Conservation (phyloP, 2,329 filamentous ascomycete genomes). For the Ophiosphaerella herpotricha region DNA sequence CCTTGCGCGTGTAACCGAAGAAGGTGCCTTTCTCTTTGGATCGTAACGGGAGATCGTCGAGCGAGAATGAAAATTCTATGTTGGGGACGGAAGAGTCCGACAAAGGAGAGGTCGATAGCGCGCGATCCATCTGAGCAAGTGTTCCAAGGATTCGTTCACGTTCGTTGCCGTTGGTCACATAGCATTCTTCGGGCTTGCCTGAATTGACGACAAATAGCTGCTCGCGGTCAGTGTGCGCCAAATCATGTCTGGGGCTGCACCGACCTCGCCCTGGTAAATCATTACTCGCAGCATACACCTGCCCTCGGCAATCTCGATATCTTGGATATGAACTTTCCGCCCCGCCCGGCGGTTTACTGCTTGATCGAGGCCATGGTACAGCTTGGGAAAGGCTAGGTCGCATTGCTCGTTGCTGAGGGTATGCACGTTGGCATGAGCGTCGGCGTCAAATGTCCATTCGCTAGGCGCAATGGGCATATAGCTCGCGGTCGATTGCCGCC, state of each 20-base stretch:
- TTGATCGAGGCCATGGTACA: slow-evolving; percentile 37
- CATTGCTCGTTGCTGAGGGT: slow-evolving; percentile 40
- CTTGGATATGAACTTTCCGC: slow-evolving; percentile 31
- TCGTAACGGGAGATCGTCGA: slow-evolving; percentile 39
- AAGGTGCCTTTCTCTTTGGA: slow-evolving; percentile 32
- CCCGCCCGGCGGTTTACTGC: slow-evolving; percentile 29
- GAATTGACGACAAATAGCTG: slow-evolving; percentile 40
- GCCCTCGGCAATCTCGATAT: slow-evolving; percentile 35
- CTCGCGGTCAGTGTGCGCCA: slow-evolving; percentile 7
- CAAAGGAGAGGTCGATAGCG: slow-evolving; percentile 29
- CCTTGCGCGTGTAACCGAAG: slow-evolving; percentile 39
- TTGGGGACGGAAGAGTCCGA: slow-evolving; percentile 36
- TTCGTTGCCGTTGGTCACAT: slow-evolving; percentile 41
- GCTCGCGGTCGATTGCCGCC: slow-evolving; percentile 28
- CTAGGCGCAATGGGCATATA: slow-evolving; percentile 17
- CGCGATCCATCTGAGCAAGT: slow-evolving; percentile 40
- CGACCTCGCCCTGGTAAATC: slow-evolving; percentile 38
- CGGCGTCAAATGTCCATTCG: slow-evolving; percentile 33
- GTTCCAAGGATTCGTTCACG: slow-evolving; percentile 41
- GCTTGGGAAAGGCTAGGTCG: slow-evolving; percentile 37
- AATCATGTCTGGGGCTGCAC: not conserved
- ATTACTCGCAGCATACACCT: slow-evolving; percentile 40
- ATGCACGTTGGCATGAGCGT: slow-evolving; percentile 39
- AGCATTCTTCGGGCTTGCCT: slow-evolving; percentile 38
- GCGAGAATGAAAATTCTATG: slow-evolving; percentile 38